Evolutionary conservation across 2,329 filamentous ascomycete species (phyloP), one percentile per base, ranked within the genome.

Genomic region (Calonectria crousiana): DNA sequence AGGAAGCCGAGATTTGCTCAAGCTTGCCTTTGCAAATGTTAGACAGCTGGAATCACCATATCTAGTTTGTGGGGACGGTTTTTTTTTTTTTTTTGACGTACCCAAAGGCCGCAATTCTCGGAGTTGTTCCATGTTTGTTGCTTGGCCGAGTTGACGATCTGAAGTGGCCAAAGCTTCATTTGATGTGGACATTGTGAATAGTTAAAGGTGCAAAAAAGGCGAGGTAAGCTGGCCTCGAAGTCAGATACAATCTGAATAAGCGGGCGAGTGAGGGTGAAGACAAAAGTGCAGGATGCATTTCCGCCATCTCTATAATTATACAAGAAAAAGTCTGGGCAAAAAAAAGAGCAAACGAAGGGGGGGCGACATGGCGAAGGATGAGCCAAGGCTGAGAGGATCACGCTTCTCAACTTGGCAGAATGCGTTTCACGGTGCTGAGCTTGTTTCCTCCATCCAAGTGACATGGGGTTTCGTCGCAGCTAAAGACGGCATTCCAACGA

Each of bases 1-100:
- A 83, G 11, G 83, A 76, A 2, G 86, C 86, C 8, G 86, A 87
- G 77, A 84, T 86, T 58, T 85, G 84, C 78, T 89, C 87, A 51
- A 87, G 77, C 28, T 81, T 82, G 53, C 87, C 86, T 87, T 38
- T 53, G 26, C 5, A 10, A 52, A n/a, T 41, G 34, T 56, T 56
- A 56, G 52, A 56, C 18, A 62, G 3, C 28, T 18, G 4, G n/a
- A 8, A 34, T 3, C 9, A 30, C 6, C 3, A 11, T 11, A 1
- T 9, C 32, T 26, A 11, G 20, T 10, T 23, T 4, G 26, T 20
- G 23, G n/a, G n/a, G n/a, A n/a, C 1, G 8, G 28, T 20, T n/a
- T 13, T 20, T 28, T 53, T 32, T 3, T 10, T 32, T n/a, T 23
- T 16, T n/a, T 53, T 32, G 10, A 62, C 32, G 16, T 41, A 53